Conservation (phyloP, 257 asterid species). For the Solanum gandarillasii region DNA sequence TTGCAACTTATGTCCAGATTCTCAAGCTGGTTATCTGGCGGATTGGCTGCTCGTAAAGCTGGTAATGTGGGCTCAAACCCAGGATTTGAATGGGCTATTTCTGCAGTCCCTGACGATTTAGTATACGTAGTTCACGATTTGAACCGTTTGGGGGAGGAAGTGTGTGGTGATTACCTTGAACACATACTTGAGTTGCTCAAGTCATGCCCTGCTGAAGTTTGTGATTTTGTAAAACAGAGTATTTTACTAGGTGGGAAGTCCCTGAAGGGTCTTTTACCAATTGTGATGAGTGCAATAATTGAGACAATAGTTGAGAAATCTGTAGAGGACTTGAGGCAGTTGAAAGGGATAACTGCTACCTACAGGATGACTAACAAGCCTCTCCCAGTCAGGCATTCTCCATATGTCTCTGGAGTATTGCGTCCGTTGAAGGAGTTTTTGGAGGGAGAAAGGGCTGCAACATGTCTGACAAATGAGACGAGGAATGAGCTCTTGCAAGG, state of each 20-base stretch:
- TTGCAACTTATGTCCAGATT: constrained; percentile 90
- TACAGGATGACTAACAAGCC: constrained; percentile 97
- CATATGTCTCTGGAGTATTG: constrained; percentile 67
- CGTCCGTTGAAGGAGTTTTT: constrained; percentile 92
- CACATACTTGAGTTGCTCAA: constrained; percentile 65
- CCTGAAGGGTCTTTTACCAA: constrained; percentile 64
- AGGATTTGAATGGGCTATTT: constrained; percentile 82
- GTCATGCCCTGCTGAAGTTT: constrained; percentile 64
- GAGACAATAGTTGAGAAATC: constrained; percentile 76
- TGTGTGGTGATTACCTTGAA: constrained; percentile 54
- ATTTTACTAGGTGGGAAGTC: constrained; percentile 68
- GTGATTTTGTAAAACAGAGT: constrained; percentile 78
- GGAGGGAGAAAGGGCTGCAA: constrained; percentile 74
- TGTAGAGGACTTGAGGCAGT: constrained; percentile 82
- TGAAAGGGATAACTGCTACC: constrained; percentile 94
- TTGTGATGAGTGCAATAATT: constrained; percentile 48
- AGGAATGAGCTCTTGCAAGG: constrained; percentile 57
- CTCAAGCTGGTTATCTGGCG: constrained; percentile 80
- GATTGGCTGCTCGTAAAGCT: constrained; percentile 66
- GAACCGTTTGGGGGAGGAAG: constrained; percentile 51
- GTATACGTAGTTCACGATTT: constrained; percentile 75
- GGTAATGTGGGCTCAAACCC: constrained; percentile 38
- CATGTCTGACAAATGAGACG: constrained; percentile 45
- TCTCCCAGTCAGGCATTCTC: constrained; percentile 92
- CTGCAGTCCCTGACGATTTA: constrained; percentile 79